Percentiles rank a stretch among this genome's conserved stretches.
Evolutionary conservation across 2,329 filamentous ascomycete genomes (phyloP).

Genomic region (Coniochaeta prunicola): DNA sequence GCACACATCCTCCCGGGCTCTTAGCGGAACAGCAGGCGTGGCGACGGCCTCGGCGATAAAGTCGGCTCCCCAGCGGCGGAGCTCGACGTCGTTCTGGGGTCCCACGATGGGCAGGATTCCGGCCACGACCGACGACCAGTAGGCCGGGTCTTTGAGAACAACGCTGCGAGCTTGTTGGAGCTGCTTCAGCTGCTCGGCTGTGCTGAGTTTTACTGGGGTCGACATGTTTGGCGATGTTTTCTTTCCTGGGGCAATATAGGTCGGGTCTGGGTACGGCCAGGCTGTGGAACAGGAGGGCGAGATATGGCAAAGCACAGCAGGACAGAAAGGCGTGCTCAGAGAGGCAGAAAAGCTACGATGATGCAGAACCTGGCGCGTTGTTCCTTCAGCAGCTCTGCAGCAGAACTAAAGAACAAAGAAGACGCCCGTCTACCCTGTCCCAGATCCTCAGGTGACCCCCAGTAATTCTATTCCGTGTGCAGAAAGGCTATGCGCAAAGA

Average conservation of each 20-base stretch:
- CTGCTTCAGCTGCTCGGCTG: conserved; percentile 75
- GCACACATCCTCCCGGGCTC: conserved; percentile 75
- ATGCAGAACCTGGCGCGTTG: background rate
- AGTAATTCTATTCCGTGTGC: background rate
- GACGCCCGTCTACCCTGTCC: background rate
- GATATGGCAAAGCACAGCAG: background rate
- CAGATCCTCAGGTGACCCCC: background rate
- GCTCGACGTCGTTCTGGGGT: conserved; percentile 63
- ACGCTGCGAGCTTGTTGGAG: conserved; percentile 86
- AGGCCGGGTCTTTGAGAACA: conserved; percentile 75
- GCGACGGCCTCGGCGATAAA: conserved; percentile 95
- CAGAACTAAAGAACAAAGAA: background rate
- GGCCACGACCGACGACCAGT: conserved; percentile 87
- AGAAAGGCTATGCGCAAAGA: background rate
- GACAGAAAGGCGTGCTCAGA: background rate
- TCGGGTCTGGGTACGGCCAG: background rate
- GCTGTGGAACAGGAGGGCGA: background rate
- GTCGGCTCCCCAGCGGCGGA: conserved; percentile 92
- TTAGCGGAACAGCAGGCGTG: conserved; percentile 70
- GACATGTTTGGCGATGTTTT: conserved; percentile 33
- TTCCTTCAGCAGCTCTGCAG: background rate
- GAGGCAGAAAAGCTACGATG: background rate
- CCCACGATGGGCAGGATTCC: conserved; percentile 90
- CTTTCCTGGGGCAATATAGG: too few relatives aligned
- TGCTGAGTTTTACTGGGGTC: conserved; percentile 41